Percentiles rank a stretch among this genome's conserved stretches.
Evolutionary conservation across 2,329 filamentous ascomycete species (phyloP).

Genomic region (Scleromitrula shiraiana): DNA sequence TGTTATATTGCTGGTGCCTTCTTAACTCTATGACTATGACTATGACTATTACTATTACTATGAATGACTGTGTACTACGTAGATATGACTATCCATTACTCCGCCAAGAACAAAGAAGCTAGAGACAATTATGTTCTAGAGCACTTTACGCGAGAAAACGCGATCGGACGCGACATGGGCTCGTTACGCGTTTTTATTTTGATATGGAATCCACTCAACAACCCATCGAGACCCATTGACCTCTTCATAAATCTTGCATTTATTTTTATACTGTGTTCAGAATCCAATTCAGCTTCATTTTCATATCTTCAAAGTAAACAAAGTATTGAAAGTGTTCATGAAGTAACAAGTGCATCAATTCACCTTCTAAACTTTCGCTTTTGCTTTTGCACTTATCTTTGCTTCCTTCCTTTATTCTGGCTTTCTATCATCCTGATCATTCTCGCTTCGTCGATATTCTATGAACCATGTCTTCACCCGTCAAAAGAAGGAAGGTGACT

Average conservation of each 20-base stretch:
- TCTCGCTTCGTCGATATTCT: constrained; percentile 15
- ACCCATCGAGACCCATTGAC: constrained; percentile 15
- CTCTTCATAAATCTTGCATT: constrained; percentile 13
- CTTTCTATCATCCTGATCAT: background rate
- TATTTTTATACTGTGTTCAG: no score
- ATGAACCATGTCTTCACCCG: constrained; percentile 25
- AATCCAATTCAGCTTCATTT: background rate
- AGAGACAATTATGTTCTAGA: no score
- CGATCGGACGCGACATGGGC: no score
- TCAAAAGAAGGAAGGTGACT: constrained; percentile 26
- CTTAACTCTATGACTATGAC: no score
- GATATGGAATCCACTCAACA: no score
- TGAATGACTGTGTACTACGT: no score
- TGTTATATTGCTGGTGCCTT: no score
- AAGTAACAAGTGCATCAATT: constrained; percentile 11
- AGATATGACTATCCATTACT: no score
- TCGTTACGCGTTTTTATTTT: no score
- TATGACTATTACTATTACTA: no score
- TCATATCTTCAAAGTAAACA: constrained; percentile 1
- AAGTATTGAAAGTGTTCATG: background rate
- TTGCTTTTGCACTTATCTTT: background rate
- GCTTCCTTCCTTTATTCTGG: background rate
- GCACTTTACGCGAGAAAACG: constrained; percentile 26
- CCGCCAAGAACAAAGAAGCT: no score
- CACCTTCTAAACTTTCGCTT: constrained; percentile 13